Conservation (phyloP, 164 flowering plant species). For the Dillenia suffruticosa region DNA sequence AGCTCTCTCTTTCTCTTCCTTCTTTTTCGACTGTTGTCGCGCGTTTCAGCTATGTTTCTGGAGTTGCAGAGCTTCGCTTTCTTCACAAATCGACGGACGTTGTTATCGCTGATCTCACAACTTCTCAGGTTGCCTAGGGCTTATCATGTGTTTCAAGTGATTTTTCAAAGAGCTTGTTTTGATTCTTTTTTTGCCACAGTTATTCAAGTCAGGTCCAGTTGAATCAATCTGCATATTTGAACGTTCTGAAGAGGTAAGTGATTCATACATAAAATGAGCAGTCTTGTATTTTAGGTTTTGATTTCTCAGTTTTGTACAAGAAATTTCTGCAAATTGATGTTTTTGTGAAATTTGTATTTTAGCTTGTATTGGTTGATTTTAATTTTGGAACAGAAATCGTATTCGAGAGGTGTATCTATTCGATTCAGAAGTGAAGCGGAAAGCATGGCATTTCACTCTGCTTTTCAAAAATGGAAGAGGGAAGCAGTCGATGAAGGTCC, state of each 20-base stretch:
- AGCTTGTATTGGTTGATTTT: not conserved
- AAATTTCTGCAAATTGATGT: not conserved
- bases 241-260: constrained; percentile 22
- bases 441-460: constrained; percentile 60
- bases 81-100: constrained; percentile 18
- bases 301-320: not conserved
- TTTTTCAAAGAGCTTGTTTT: not conserved
- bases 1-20: constrained; percentile 33
- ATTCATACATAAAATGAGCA: not conserved
- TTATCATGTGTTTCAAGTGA: too few relatives aligned
- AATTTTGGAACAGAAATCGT: constrained; percentile 49
- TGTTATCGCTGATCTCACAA: constrained; percentile 35
- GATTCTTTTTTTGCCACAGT: constrained; percentile 31
- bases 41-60: constrained; percentile 38
- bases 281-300: not conserved
- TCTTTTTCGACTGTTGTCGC: constrained; percentile 34
- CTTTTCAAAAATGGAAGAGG: constrained; percentile 77
- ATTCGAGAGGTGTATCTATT: constrained; percentile 60
- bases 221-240: constrained; percentile 56
- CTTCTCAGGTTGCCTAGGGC: constrained; percentile 37
- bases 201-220: constrained; percentile 52
- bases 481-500: constrained; percentile 42
- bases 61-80: constrained; percentile 43
- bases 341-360: not conserved
- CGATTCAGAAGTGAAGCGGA: constrained; percentile 74